These are phyloP conservation scores for Monosporascus sp. DNA, from an alignment of 2,329 filamentous ascomycete genomes.

Conservation along the genomic window DNA sequence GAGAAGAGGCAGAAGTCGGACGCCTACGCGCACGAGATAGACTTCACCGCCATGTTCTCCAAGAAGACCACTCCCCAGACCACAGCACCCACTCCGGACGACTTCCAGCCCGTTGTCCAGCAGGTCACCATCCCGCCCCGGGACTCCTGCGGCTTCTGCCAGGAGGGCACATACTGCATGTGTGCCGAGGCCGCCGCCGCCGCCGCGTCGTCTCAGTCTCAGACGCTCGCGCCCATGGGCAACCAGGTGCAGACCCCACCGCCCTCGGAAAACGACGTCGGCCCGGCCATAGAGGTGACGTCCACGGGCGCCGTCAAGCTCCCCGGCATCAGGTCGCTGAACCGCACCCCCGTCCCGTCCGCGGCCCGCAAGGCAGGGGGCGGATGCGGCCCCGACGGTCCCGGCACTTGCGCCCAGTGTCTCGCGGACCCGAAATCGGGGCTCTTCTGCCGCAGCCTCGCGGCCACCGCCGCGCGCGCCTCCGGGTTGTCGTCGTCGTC, in stretches of 20 bases:
- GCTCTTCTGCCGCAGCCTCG: slow-evolving; percentile 76
- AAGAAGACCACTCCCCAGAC: slow-evolving; percentile 35
- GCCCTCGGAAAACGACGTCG: slow-evolving; percentile 56
- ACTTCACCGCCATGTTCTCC: slow-evolving; percentile 66
- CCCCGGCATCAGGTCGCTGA: slow-evolving; percentile 36
- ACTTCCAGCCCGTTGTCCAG: slow-evolving; percentile 27
- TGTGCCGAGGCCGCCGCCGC: slow-evolving; percentile 57
- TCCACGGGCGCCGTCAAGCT: slow-evolving; percentile 58
- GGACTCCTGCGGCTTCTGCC: slow-evolving; percentile 77
- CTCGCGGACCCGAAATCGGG: slow-evolving; percentile 72
- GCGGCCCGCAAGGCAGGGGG: slow-evolving; percentile 20
- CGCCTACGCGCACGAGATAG: slow-evolving; percentile 56
- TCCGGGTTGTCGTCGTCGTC: slow-evolving; percentile 8
- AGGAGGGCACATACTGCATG: slow-evolving; percentile 75
- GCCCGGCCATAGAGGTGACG: slow-evolving; percentile 53
- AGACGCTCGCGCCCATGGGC: slow-evolving; percentile 34
- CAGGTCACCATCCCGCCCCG: slow-evolving; percentile 38
- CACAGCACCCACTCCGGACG: slow-evolving; percentile 8
- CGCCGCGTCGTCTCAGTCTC: slow-evolving; percentile 32
- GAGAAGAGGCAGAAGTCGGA: slow-evolving; percentile 55
- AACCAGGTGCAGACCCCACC: slow-evolving; percentile 53
- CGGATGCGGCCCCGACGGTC: slow-evolving; percentile 61
- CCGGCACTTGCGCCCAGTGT: slow-evolving; percentile 76
- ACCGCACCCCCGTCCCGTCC: slow-evolving; percentile 20
- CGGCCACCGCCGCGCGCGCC: slow-evolving; percentile 54